Conservation (phyloP, 2,329 filamentous ascomycete species). For the Fulvia fulva region DNA sequence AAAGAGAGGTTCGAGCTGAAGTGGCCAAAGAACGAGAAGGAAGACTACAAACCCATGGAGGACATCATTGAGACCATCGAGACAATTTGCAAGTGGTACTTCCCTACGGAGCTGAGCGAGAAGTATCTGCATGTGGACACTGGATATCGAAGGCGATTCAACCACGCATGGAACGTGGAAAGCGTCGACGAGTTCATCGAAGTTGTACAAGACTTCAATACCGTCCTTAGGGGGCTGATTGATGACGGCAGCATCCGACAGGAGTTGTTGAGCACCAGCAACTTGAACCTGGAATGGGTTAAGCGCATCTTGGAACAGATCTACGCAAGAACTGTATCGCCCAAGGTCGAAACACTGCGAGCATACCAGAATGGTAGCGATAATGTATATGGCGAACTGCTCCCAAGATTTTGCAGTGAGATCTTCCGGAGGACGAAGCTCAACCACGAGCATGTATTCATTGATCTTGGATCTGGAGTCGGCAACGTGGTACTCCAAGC, state of each 20-base stretch:
- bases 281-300: slow-evolving; percentile 68
- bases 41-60: slow-evolving; percentile 62
- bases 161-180: slow-evolving; percentile 66
- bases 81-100: slow-evolving; percentile 67
- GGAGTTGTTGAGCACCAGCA: slow-evolving; percentile 65
- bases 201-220: slow-evolving; percentile 74
- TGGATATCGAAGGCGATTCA: slow-evolving; percentile 72
- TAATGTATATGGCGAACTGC: slow-evolving; percentile 90
- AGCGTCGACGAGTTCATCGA: slow-evolving; percentile 64
- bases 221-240: slow-evolving; percentile 60
- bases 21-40: slow-evolving; percentile 63
- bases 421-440: slow-evolving; percentile 76
- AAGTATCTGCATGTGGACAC: slow-evolving; percentile 67
- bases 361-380: slow-evolving; percentile 88
- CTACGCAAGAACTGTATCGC: slow-evolving; percentile 89
- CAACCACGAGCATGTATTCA: slow-evolving; percentile 79
- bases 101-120: slow-evolving; percentile 64
- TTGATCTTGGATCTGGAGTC: slow-evolving; percentile 92
- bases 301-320: slow-evolving; percentile 68
- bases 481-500: slow-evolving; percentile 94
- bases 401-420: slow-evolving; percentile 76
- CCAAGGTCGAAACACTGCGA: slow-evolving; percentile 75
- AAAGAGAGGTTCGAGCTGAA: slow-evolving; percentile 64
- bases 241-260: slow-evolving; percentile 67
- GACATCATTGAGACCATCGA: slow-evolving; percentile 56